Percentiles rank a stretch among this genome's conserved stretches.
Evolutionary conservation across 768 basidiomycete genomes (phyloP).

Genomic region (Phlebiopsis flavidoalba): DNA sequence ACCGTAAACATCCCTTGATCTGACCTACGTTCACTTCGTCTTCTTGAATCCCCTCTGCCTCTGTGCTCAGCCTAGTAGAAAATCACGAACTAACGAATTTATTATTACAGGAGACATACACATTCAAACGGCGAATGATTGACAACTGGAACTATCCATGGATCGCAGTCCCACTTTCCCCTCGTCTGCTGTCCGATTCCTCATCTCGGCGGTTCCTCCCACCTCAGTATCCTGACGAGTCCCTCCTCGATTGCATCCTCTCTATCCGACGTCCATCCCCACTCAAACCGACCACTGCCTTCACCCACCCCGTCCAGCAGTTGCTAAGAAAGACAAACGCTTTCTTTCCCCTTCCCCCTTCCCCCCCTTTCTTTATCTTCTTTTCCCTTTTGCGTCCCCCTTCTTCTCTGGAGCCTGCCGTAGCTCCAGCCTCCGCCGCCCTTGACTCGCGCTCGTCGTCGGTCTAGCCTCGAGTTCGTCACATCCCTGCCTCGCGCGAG

Average conservation of each 20-base stretch:
- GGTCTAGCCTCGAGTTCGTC: conserved; percentile 40
- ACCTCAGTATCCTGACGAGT: conserved; percentile 20
- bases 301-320: conserved; percentile 22
- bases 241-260: conserved; percentile 13
- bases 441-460: conserved; percentile 39
- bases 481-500: conserved; percentile 9
- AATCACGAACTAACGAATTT: background rate
- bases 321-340: conserved; percentile 27
- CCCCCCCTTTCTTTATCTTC: too few relatives aligned
- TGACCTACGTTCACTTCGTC: background rate
- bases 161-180: conserved; percentile 7
- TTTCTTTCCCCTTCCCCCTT: too few relatives aligned
- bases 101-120: background rate
- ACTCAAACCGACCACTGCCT: conserved; percentile 18
- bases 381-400: conserved; percentile 37
- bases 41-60: background rate
- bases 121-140: conserved; percentile 11
- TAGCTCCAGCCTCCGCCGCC: conserved; percentile 18
- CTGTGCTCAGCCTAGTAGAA: background rate
- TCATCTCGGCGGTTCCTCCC: conserved; percentile 18
- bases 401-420: conserved; percentile 32
- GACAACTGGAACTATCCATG: conserved; percentile 19
- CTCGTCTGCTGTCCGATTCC: conserved; percentile 14
- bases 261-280: conserved; percentile 11
- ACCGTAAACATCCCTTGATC: background rate